A percentile compares a stretch with the other conserved stretches of the same genome.
Evolutionary conservation across 441 rosid genomes (phyloP).

Genomic region (Flueggea neowawraea): DNA sequence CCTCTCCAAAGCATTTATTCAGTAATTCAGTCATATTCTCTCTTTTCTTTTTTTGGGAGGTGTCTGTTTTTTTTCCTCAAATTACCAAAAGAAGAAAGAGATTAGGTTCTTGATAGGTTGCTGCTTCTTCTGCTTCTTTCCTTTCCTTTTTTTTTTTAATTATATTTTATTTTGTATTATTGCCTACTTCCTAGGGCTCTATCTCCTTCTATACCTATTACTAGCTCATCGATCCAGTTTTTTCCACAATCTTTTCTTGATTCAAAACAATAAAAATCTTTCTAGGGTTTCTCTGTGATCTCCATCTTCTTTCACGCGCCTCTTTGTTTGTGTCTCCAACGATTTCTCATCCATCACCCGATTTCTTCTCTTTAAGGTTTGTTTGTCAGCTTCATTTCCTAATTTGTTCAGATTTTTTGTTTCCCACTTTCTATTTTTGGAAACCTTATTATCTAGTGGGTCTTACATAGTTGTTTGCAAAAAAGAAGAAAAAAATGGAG

Average conservation of each 20-base stretch:
- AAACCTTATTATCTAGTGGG: conserved; percentile 10
- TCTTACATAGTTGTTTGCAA: not conserved
- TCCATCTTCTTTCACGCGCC: not conserved
- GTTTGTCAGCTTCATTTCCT: conserved; percentile 16
- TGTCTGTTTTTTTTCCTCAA: conserved; percentile 23
- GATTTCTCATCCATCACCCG: not conserved
- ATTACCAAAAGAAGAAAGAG: conserved; percentile 71
- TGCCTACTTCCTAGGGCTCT: no score
- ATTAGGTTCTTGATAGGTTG: conserved; percentile 26
- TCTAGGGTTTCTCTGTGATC: not conserved
- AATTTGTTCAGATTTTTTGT: conserved; percentile 18
- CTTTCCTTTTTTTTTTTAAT: not conserved
- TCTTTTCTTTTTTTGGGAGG: conserved; percentile 34
- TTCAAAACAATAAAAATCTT: not conserved
- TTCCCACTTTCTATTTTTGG: conserved; percentile 24
- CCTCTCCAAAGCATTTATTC: not conserved
- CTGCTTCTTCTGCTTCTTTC: conserved; percentile 5
- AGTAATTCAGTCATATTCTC: conserved; percentile 18
- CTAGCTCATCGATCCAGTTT: no score
- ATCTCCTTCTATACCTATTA: no score
- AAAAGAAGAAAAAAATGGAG: no score
- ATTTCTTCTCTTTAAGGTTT: conserved; percentile 4
- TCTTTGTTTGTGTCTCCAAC: not conserved
- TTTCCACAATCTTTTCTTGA: no score
- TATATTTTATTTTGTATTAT: not conserved